These are phyloP conservation scores for Cercospora sp. DNA, from an alignment of 2,329 filamentous ascomycete genomes.

Conservation along the genomic window DNA sequence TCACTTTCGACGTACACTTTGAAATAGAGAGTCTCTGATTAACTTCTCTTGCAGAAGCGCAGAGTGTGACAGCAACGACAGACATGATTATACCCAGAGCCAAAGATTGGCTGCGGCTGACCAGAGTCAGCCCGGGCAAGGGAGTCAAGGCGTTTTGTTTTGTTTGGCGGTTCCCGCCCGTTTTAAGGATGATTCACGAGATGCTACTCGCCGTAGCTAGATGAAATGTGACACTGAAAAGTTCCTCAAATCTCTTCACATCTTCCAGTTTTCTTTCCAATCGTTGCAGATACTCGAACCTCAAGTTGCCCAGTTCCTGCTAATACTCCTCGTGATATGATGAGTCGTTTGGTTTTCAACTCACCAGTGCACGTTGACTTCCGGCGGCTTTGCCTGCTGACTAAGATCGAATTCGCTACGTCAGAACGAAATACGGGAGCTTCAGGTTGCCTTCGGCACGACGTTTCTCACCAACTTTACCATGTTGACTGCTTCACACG, in stretches of 20 bases:
- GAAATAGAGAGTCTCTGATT: slow-evolving; percentile 13
- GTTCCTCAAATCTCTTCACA: background rate
- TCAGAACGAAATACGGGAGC: background rate
- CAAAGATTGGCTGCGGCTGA: background rate
- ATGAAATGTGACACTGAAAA: background rate
- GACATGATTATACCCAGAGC: slow-evolving; percentile 11
- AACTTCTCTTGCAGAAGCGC: slow-evolving; percentile 3
- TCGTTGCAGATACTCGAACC: background rate
- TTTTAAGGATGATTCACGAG: background rate
- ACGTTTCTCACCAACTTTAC: background rate
- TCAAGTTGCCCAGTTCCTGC: background rate
- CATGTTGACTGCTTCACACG: slow-evolving; percentile 20
- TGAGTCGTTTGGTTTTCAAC: background rate
- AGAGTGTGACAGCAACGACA: slow-evolving; percentile 10
- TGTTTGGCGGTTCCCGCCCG: background rate
- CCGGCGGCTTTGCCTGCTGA: background rate
- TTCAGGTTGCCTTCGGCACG: background rate
- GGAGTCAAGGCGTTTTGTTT: background rate
- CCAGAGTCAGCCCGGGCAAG: background rate
- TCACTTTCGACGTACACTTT: slow-evolving; percentile 11
- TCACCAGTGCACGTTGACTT: background rate
- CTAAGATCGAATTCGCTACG: background rate
- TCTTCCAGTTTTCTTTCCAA: background rate
- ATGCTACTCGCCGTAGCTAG: background rate
- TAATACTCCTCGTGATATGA: background rate